Conservation (phyloP, 1,284 basidiomycete genomes). For the Irpex lacteus region DNA sequence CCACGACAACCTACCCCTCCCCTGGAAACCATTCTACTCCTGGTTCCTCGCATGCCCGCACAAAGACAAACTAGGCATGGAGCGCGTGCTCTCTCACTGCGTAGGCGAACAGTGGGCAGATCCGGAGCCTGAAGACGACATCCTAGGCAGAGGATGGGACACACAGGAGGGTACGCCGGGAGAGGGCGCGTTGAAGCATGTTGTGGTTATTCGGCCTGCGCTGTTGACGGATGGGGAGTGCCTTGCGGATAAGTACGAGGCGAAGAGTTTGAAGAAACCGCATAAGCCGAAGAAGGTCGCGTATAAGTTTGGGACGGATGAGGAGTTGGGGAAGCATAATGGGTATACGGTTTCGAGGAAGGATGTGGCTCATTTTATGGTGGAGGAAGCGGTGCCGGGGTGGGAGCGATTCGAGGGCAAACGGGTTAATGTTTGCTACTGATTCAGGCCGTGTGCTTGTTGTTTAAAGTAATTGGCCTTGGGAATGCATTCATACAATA, state of each 20-base stretch:
- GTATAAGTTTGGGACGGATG: conserved; percentile 33
- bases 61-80: conserved; percentile 55
- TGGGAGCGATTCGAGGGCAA: conserved; percentile 56
- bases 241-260: conserved; percentile 36
- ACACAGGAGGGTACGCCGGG: conserved; percentile 35
- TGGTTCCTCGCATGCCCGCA: conserved; percentile 43
- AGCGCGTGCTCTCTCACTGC: conserved; percentile 44
- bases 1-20: conserved; percentile 44
- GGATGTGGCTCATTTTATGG: conserved; percentile 67
- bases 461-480: neutral
- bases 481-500: too few relatives aligned
- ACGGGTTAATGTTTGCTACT: conserved; percentile 36
- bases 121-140: conserved; percentile 33
- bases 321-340: conserved; percentile 27
- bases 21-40: conserved; percentile 45
- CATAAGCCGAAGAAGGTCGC: conserved; percentile 24
- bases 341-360: conserved; percentile 56
- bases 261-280: too few relatives aligned
- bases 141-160: conserved; percentile 43
- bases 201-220: conserved; percentile 55
- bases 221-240: conserved; percentile 58
- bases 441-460: neutral
- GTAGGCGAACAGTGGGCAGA: conserved; percentile 46
- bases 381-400: conserved; percentile 41
- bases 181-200: conserved; percentile 36